phyloP scores from a whole-genome alignment of 306 rosid species.

The Betula pendula region DNA sequence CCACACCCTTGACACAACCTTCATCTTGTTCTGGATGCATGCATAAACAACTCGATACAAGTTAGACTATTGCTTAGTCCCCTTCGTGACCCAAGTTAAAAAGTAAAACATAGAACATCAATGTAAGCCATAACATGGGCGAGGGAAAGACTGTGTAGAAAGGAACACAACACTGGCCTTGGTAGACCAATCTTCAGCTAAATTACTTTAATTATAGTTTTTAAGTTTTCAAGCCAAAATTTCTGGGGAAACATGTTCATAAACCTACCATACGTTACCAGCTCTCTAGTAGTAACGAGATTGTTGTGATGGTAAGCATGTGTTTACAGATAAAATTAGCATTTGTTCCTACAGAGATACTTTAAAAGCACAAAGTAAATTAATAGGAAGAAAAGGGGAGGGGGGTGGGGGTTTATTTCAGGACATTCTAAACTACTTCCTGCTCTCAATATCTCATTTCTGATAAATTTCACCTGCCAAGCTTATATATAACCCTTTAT shows the following conservation, averaged over 20 bases:
- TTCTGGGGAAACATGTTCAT: neutral
- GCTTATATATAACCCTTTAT: neutral
- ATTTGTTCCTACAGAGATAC: neutral
- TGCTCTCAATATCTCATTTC: neutral
- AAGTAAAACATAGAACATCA: neutral
- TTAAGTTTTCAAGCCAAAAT: neutral
- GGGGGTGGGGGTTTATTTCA: neutral
- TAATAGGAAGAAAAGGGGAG: neutral
- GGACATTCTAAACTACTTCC: neutral
- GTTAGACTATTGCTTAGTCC: neutral
- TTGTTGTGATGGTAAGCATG: neutral
- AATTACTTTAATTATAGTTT: neutral
- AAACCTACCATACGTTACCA: neutral
- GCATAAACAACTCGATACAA: constrained; percentile 13
- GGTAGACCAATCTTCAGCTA: neutral
- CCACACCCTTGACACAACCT: constrained; percentile 35
- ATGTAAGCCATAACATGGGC: neutral
- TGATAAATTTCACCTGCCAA: neutral
- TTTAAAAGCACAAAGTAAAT: neutral
- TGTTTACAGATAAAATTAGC: neutral
- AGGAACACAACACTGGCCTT: neutral
- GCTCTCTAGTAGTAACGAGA: neutral
- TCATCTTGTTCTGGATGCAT: constrained; percentile 44
- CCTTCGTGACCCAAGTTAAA: neutral
- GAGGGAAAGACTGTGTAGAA: neutral